These are phyloP conservation scores for Deuterostichococcus epilithicus DNA, from an alignment of 139 green algal genomes.

Conservation along the genomic window DNA sequence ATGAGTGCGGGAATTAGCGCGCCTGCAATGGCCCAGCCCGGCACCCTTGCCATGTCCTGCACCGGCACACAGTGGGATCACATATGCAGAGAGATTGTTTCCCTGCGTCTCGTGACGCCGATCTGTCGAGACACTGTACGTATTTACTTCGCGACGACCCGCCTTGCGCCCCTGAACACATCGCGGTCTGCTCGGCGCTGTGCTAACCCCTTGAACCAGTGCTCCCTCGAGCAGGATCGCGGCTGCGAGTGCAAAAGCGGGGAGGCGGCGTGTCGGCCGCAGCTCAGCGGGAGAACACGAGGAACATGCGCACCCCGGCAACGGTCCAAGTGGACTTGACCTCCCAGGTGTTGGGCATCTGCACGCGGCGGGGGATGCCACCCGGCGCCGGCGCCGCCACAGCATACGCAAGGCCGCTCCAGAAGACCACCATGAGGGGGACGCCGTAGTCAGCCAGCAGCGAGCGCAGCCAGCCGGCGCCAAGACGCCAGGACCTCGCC, in stretches of 20 bases:
- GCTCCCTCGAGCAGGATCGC: no score
- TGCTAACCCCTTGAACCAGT: no score
- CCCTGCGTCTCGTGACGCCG: no score
- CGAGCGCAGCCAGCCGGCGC: slow-evolving; percentile 24
- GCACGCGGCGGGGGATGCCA: slow-evolving; percentile 54
- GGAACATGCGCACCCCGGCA: slow-evolving; percentile 24
- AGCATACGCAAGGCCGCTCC: slow-evolving; percentile 59
- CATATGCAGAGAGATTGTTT: no score
- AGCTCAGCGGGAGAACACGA: no score
- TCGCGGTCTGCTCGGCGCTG: no score
- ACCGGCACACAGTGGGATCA: no score
- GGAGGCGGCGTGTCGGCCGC: no score
- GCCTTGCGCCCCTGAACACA: no score
- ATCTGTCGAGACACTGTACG: no score
- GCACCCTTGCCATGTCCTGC: slow-evolving; percentile 53
- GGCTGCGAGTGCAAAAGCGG: no score
- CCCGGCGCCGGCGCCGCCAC: slow-evolving; percentile 21
- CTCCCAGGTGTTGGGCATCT: slow-evolving; percentile 68
- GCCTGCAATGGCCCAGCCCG: slow-evolving; percentile 53
- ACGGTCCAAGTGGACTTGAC: slow-evolving; percentile 32
- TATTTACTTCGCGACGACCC: no score
- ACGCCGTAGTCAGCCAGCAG: slow-evolving; percentile 85
- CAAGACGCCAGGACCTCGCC: slow-evolving; percentile 67
- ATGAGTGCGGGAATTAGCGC: slow-evolving; percentile 74
- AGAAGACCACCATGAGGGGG: slow-evolving; percentile 62